These are phyloP conservation scores for Rhizopogon salebrosus DNA, from an alignment of 768 basidiomycete genomes.

Conservation along the genomic window DNA sequence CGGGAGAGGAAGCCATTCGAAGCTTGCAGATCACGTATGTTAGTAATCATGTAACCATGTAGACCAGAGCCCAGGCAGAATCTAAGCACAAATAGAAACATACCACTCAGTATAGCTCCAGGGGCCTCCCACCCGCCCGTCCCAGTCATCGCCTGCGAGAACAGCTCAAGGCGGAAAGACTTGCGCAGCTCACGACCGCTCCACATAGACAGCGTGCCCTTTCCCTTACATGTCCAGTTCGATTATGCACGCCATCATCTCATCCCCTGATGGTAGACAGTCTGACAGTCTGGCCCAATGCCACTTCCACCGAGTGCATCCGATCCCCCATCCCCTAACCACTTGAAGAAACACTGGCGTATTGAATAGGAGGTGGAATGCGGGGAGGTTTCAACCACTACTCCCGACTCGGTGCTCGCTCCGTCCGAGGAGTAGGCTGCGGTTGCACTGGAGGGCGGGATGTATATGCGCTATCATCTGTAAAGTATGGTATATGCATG, in stretches of 20 bases:
- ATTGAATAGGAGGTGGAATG: conserved; percentile 70
- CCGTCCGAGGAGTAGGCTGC: neutral
- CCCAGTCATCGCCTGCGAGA: conserved; percentile 73
- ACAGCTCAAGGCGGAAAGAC: conserved; percentile 55
- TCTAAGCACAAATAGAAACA: conserved; percentile 11
- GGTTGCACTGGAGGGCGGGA: neutral
- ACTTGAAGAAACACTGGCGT: conserved; percentile 55
- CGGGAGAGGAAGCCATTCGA: conserved; percentile 51
- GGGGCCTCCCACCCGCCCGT: conserved; percentile 69
- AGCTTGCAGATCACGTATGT: conserved; percentile 34
- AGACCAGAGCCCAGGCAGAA: too few species aligned
- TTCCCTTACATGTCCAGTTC: neutral
- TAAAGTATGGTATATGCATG: neutral
- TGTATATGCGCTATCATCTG: neutral
- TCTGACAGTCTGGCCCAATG: conserved; percentile 9
- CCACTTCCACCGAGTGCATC: conserved; percentile 22
- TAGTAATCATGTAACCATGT: neutral
- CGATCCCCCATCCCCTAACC: conserved; percentile 59
- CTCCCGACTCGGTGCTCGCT: neutral
- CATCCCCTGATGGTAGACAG: too few species aligned
- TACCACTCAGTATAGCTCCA: conserved; percentile 52
- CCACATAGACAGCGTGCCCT: neutral
- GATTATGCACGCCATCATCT: neutral
- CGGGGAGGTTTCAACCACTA: conserved; percentile 30
- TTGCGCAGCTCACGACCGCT: conserved; percentile 20